Conservation (phyloP, 108 stramenopile species). For the Cyclotella choctawhatcheeana region DNA sequence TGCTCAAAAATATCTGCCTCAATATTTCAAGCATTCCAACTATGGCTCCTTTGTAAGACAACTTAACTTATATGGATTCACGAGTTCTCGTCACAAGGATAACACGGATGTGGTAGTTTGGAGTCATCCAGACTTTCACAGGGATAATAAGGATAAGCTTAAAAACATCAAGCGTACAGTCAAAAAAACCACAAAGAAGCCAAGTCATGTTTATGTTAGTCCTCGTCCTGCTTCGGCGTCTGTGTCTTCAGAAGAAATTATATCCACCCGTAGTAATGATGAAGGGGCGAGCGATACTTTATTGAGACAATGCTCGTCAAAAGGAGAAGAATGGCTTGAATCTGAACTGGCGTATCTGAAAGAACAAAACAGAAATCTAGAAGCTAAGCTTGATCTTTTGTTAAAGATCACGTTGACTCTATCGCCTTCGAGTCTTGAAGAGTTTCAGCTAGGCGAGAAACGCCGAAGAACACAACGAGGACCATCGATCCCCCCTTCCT, state of each 20-base stretch:
- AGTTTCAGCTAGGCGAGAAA: conserved; percentile 19
- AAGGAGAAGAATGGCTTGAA: conserved; percentile 30
- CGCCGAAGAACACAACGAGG: conserved; percentile 4
- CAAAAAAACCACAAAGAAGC: conserved; percentile 14
- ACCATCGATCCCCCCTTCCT: background rate
- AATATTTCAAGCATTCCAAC: conserved; percentile 66
- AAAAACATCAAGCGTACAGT: conserved; percentile 24
- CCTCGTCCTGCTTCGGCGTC: conserved; percentile 20
- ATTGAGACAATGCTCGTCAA: conserved; percentile 1
- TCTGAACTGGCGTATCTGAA: conserved; percentile 31
- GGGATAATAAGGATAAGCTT: conserved; percentile 25
- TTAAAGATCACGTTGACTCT: conserved; percentile 21
- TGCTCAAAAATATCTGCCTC: conserved; percentile 37
- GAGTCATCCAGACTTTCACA: conserved; percentile 25
- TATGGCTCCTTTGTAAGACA: conserved; percentile 62
- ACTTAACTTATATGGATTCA: conserved; percentile 62
- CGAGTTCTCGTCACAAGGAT: conserved; percentile 14
- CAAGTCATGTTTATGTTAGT: conserved; percentile 8
- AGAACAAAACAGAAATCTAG: conserved; percentile 28
- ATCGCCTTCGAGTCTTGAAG: conserved; percentile 4
- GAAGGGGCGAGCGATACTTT: background rate
- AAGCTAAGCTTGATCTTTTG: conserved; percentile 15
- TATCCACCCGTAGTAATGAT: conserved; percentile 17
- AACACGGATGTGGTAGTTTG: conserved; percentile 27
- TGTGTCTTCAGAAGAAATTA: conserved; percentile 17